Percentiles rank a stretch among this genome's conserved stretches.
phyloP scores from a whole-genome alignment of 139 green algal species.

The Desmodesmus armatus region DNA sequence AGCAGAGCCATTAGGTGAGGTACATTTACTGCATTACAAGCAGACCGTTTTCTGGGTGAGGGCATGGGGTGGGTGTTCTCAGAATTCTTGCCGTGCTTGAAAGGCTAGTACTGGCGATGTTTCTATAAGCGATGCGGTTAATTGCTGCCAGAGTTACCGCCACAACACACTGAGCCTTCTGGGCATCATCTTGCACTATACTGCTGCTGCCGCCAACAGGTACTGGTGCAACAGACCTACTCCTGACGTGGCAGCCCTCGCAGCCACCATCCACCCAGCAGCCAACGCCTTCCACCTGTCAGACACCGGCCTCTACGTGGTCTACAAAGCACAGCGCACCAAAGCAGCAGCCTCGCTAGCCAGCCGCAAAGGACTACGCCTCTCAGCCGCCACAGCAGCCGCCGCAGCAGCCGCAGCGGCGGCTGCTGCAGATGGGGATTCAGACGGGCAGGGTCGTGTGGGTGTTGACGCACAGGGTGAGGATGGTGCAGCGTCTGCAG shows the following conservation, averaged over 20 bases:
- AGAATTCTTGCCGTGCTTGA: not conserved
- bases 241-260: not conserved
- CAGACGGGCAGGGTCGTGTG: not conserved
- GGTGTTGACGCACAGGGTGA: not conserved
- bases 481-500: not conserved
- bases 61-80: not conserved
- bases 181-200: too few species aligned
- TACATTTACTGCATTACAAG: not conserved
- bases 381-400: not conserved
- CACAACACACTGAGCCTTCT: too few species aligned
- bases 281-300: constrained; percentile 52
- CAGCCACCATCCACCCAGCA: constrained; percentile 27
- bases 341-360: not conserved
- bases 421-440: not conserved
- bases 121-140: not conserved
- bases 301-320: constrained; percentile 46
- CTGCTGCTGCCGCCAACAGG: too few species aligned
- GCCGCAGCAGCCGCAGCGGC: not conserved
- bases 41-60: too few species aligned
- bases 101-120: not conserved
- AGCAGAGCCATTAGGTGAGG: constrained; percentile 52
- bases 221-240: constrained; percentile 51
- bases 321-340: not conserved
- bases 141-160: too few species aligned
- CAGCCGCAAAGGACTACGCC: too few species aligned